Evolutionary conservation across 148 eudicot species (phyloP).

Genomic region (Fagopyrum esculentum): DNA sequence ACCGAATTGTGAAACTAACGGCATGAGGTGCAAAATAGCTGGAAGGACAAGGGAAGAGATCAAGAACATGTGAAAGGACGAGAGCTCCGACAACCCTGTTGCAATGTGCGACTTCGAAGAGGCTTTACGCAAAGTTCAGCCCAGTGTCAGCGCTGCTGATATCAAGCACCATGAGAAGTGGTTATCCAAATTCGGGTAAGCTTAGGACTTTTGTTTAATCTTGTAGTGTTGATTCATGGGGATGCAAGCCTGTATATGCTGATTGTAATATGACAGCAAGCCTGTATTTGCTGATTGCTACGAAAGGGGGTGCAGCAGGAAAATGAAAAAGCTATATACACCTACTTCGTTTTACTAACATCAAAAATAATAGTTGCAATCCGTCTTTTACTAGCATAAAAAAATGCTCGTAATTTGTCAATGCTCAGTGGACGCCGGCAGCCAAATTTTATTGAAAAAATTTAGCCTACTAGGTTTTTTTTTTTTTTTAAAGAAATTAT

Average conservation of each 20-base stretch:
- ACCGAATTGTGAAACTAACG: too few relatives aligned
- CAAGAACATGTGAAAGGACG: conserved; percentile 92
- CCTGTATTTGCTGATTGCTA: too few relatives aligned
- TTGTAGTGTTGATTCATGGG: neutral
- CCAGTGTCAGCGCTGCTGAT: conserved; percentile 83
- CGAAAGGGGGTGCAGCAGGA: too few relatives aligned
- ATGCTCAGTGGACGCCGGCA: too few relatives aligned
- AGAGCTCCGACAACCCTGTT: conserved; percentile 82
- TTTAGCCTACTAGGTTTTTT: too few relatives aligned
- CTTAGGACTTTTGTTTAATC: conserved; percentile 28
- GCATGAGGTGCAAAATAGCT: conserved; percentile 94
- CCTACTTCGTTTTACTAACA: too few relatives aligned
- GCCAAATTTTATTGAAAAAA: too few relatives aligned
- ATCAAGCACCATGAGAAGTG: conserved; percentile 92
- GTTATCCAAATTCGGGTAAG: conserved; percentile 86
- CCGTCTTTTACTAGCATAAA: too few relatives aligned
- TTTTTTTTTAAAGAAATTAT: too few relatives aligned
- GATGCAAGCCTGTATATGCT: conserved; percentile 1
- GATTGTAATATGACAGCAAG: conserved; percentile 5
- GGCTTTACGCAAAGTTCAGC: conserved; percentile 84
- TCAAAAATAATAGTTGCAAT: too few relatives aligned
- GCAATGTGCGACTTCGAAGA: conserved; percentile 97
- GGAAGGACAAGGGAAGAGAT: conserved; percentile 95
- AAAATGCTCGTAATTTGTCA: too few relatives aligned
- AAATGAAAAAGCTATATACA: too few relatives aligned